A percentile compares a stretch with the other conserved stretches of the same genome.
These are phyloP conservation scores for Asterophora lycoperdoides DNA, from an alignment of 768 basidiomycete species.

Conservation along the genomic window DNA sequence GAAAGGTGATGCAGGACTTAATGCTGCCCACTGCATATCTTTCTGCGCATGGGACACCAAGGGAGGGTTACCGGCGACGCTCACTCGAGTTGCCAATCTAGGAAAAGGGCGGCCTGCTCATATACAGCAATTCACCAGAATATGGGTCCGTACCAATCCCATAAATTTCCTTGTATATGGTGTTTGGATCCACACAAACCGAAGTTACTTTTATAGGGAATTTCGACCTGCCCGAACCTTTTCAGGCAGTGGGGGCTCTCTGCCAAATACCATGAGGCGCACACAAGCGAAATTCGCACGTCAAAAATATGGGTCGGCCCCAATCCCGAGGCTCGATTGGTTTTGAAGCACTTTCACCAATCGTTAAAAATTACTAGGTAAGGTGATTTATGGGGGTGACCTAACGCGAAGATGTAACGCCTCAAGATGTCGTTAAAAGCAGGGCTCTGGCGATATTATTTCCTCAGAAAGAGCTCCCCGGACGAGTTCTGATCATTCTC, in stretches of 20 bases:
- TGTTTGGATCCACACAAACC: slow-evolving; percentile 9
- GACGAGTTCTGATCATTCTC: slow-evolving; percentile 8
- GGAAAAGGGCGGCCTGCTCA: slow-evolving; percentile 6
- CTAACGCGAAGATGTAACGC: slow-evolving; percentile 15
- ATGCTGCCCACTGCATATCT: no score
- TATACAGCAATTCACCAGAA: slow-evolving; percentile 6
- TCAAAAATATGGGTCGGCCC: slow-evolving; percentile 26
- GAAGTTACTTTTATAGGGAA: slow-evolving; percentile 14
- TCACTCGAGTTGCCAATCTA: slow-evolving; percentile 4
- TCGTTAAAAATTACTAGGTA: slow-evolving; percentile 13
- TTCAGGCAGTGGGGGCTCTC: slow-evolving; percentile 6
- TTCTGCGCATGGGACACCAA: no score
- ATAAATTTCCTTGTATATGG: slow-evolving; percentile 10
- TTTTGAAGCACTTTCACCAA: slow-evolving; percentile 16
- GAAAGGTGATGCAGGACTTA: no score
- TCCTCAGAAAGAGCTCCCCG: slow-evolving; percentile 14
- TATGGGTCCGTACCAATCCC: slow-evolving; percentile 24
- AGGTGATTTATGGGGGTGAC: slow-evolving; percentile 18
- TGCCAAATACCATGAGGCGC: slow-evolving; percentile 7
- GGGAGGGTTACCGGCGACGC: no score
- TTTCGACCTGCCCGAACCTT: slow-evolving; percentile 5
- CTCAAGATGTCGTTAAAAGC: slow-evolving; percentile 16
- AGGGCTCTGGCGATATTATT: not conserved
- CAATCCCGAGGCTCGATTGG: slow-evolving; percentile 26
- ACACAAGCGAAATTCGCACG: slow-evolving; percentile 14